Conservation (phyloP, 169 alveolate genomes). For the Theileria luwenshuni region DNA sequence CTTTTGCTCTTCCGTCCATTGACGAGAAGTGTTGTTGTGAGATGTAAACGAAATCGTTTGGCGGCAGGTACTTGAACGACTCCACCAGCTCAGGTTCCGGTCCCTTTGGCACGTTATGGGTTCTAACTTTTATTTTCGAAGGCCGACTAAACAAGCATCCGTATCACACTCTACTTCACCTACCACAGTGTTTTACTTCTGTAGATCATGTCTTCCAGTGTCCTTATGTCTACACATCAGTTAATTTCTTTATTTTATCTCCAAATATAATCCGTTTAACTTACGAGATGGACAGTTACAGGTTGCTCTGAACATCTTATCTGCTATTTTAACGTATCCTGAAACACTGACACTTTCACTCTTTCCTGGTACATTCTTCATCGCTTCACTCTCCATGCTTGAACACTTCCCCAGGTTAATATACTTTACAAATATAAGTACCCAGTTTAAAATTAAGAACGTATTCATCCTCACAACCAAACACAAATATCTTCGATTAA, state of each 20-base stretch:
- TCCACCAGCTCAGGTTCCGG: constrained; percentile 27
- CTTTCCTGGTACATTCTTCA: neutral
- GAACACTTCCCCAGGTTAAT: too few relatives aligned
- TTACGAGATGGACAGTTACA: constrained; percentile 68
- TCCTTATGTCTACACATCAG: constrained; percentile 29
- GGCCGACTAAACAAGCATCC: constrained; percentile 33
- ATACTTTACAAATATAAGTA: too few relatives aligned
- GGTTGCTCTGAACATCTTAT: constrained; percentile 52
- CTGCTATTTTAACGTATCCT: constrained; percentile 47
- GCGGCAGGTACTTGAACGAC: constrained; percentile 38
- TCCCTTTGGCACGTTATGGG: constrained; percentile 5
- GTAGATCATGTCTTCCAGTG: constrained; percentile 64
- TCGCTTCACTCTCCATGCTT: too few relatives aligned
- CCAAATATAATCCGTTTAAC: neutral
- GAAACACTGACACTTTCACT: constrained; percentile 41
- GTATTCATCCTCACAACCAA: too few relatives aligned
- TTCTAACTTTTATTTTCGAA: constrained; percentile 60
- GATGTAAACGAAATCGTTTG: constrained; percentile 47
- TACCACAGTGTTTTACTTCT: constrained; percentile 61
- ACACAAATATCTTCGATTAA: too few relatives aligned
- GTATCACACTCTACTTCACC: neutral
- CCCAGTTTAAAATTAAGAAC: too few relatives aligned
- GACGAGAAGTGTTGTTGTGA: constrained; percentile 32
- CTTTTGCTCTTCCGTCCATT: constrained; percentile 51
- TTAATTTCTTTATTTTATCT: neutral